These are phyloP conservation scores for Podospora pseudoanserina DNA, from an alignment of 495 filamentous ascomycete species.

Conservation along the genomic window DNA sequence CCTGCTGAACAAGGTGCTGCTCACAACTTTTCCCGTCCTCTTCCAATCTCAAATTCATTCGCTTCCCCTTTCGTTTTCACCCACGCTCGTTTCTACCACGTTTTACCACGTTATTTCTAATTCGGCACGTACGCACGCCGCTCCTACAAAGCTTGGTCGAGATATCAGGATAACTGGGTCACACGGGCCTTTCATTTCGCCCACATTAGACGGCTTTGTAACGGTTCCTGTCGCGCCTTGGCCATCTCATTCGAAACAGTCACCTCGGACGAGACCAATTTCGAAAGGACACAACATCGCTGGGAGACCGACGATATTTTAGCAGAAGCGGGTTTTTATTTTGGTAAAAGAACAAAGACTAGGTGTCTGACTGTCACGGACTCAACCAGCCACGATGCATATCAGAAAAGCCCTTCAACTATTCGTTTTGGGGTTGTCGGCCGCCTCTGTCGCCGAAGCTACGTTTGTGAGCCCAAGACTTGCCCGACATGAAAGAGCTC, in stretches of 20 bases:
- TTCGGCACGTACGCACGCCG: neutral
- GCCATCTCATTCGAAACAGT: constrained; percentile 14
- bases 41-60: constrained; percentile 19
- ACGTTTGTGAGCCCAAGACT: constrained; percentile 31
- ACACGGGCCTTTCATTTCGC: constrained; percentile 19
- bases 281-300: constrained; percentile 4
- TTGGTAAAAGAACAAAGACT: neutral
- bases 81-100: constrained; percentile 2
- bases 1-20: neutral
- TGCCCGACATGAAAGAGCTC: constrained; percentile 13
- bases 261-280: neutral
- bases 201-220: constrained; percentile 6
- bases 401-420: constrained; percentile 34
- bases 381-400: constrained; percentile 34
- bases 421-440: constrained; percentile 40
- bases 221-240: constrained; percentile 6
- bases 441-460: constrained; percentile 39
- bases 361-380: neutral
- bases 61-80: constrained; percentile 19
- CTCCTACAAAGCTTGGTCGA: neutral
- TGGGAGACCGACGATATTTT: neutral
- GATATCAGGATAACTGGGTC: constrained; percentile 1
- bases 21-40: neutral
- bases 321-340: neutral
- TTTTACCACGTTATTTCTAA: constrained; percentile 9